Evolutionary conservation across 352 stramenopile genomes (phyloP), one percentile per base, ranked within the genome.

Genomic region (Plasmopara viticola): DNA sequence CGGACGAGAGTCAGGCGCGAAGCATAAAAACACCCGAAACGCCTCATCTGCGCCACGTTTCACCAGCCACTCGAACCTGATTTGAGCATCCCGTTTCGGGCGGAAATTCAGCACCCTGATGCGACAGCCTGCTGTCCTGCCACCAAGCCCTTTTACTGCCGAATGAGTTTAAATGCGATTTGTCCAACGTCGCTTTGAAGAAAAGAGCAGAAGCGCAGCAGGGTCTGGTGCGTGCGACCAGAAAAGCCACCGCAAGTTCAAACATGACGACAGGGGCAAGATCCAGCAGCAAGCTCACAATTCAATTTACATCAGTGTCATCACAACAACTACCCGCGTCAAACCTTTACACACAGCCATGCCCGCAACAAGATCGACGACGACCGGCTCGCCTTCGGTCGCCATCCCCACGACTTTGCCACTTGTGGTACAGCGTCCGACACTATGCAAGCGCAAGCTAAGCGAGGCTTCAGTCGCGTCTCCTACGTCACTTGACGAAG

Each of bases 381-480:
- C 29, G n/a, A 15, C 30, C 14, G 30, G 13, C 7, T 50, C 60
- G 3, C 46, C 53, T 42, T 49, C 41, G 48, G 47, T 35, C 68
- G 57, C 34, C 48, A 68, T 29, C 49, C 69, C 51, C 44, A 51
- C 33, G 41, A 45, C n/a, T 39, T 54, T 35, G 50, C 61, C 48
- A 18, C 49, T 79, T 14, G 71, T 61, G 8, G 55, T 70, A 56
- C 74, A 75, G 57, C 70, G 70, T 14, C 70, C 68, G 17, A 64
- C 37, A 44, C 33, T 84, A 31, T 62, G 62, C 40, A 84, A 84
- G 68, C 73, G 73, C 58, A 81, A 80, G 57, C 53, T 70, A 17
- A 76, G 64, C 14, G 51, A 51, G 28, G 49, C 18, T 14, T 53
- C 29, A 28, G 39, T 47, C 6, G 44, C 51, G 5, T 60, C 55